Evolutionary conservation across 495 filamentous ascomycete species (phyloP).

Genomic region (Podospora pseudoanserina): DNA sequence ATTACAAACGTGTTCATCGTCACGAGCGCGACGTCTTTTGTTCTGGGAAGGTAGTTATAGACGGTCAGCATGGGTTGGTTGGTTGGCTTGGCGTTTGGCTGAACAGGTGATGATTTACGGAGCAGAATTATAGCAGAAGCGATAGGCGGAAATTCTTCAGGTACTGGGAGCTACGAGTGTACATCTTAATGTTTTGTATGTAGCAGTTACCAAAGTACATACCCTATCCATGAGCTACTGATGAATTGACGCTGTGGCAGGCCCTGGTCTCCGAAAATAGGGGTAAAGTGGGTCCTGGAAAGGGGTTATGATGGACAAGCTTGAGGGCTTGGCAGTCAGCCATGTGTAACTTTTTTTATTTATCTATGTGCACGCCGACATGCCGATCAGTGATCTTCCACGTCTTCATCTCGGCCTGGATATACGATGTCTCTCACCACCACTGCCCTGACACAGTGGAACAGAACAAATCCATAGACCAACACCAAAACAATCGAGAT

Average conservation of each 20-base stretch:
- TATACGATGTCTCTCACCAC: conserved; percentile 54
- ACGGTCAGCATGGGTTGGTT: not conserved
- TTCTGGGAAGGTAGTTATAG: not conserved
- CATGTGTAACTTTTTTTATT: too few relatives aligned
- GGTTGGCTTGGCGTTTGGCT: not conserved
- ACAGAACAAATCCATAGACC: conserved; percentile 57
- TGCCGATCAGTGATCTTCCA: conserved; percentile 28
- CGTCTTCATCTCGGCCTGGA: conserved; percentile 62
- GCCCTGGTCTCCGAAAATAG: not conserved
- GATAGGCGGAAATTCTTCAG: not conserved
- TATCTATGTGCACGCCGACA: not conserved
- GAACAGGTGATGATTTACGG: not conserved
- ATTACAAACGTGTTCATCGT: not conserved
- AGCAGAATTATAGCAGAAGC: not conserved
- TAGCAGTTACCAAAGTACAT: not conserved
- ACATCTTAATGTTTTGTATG: not conserved
- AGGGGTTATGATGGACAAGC: not conserved
- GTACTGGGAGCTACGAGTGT: not conserved
- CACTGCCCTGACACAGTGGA: conserved; percentile 52
- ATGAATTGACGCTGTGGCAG: not conserved
- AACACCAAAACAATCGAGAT: conserved; percentile 53
- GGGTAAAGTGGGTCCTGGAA: not conserved
- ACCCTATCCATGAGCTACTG: not conserved
- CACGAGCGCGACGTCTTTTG: not conserved
- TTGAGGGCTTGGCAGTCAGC: too few relatives aligned